Conservation (phyloP, 257 asterid species). For the Lycium ferocissimum region DNA sequence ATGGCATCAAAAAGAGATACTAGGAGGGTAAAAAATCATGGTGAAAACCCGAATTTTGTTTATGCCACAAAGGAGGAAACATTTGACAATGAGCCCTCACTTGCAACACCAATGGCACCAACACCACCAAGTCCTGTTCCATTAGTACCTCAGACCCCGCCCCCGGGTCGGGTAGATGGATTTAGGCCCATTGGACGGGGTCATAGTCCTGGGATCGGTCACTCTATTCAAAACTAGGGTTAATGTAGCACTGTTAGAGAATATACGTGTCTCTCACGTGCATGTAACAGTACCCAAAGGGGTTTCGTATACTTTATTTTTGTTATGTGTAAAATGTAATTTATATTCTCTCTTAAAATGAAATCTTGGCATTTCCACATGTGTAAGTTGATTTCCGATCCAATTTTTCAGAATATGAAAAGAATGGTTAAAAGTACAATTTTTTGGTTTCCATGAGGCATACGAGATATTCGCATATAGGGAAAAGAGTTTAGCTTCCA, state of each 20-base stretch:
- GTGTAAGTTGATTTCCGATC: too few species aligned
- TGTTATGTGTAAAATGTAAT: background rate
- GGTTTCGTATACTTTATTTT: background rate
- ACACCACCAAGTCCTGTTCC: conserved; percentile 40
- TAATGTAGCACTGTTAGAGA: background rate
- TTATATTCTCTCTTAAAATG: background rate
- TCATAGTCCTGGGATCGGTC: conserved; percentile 50
- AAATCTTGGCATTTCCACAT: too few species aligned
- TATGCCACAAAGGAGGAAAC: conserved; percentile 8
- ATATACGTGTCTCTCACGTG: background rate
- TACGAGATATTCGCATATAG: background rate
- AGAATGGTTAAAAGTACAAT: too few species aligned
- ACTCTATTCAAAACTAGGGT: conserved; percentile 14
- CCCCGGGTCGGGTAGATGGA: conserved; percentile 53
- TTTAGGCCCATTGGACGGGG: conserved; percentile 21
- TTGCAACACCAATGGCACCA: conserved; percentile 25
- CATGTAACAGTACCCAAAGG: background rate
- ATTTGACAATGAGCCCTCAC: conserved; percentile 30
- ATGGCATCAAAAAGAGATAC: background rate
- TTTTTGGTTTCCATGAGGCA: too few species aligned
- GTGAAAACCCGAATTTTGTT: background rate
- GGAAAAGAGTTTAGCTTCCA: too few species aligned
- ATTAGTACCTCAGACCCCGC: conserved; percentile 34
- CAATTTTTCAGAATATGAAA: too few species aligned
- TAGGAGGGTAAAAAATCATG: background rate